These are phyloP conservation scores for Ophiostoma montium DNA, from an alignment of 2,329 filamentous ascomycete species.

Conservation along the genomic window DNA sequence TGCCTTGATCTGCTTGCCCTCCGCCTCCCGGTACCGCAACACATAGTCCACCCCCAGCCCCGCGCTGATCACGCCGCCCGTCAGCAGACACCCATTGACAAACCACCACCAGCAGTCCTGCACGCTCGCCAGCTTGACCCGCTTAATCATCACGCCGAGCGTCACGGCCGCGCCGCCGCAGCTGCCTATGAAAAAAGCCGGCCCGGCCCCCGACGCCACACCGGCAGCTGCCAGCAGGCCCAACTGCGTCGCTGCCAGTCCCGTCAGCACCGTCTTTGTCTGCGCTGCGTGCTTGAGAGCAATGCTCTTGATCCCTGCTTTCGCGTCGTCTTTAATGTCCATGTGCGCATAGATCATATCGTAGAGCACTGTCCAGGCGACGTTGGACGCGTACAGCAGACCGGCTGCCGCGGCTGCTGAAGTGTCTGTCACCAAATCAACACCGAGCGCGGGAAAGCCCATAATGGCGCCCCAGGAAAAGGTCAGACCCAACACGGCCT, in stretches of 20 bases:
- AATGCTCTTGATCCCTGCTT: conserved; percentile 80
- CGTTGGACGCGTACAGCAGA: conserved; percentile 61
- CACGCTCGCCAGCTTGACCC: conserved; percentile 50
- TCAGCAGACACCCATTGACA: conserved; percentile 54
- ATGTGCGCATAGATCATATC: conserved; percentile 93
- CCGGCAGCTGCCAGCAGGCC: conserved; percentile 58
- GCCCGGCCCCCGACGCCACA: conserved; percentile 49
- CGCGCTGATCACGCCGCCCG: conserved; percentile 45
- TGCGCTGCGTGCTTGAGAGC: conserved; percentile 64
- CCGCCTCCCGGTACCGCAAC: conserved; percentile 26
- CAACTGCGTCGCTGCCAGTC: conserved; percentile 55
- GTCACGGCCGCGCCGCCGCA: conserved; percentile 50
- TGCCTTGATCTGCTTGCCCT: not conserved
- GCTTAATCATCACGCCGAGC: conserved; percentile 52
- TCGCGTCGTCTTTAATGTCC: conserved; percentile 75
- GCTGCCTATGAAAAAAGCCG: conserved; percentile 53
- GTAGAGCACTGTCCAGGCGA: conserved; percentile 78
- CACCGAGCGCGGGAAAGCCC: conserved; percentile 70
- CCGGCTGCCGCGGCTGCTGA: conserved; percentile 51
- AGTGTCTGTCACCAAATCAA: conserved; percentile 54
- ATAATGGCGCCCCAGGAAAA: conserved; percentile 85
- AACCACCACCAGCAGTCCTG: conserved; percentile 69
- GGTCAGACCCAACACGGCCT: conserved; percentile 67
- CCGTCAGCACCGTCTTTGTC: conserved; percentile 62
- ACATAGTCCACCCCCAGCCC: conserved; percentile 47